These are phyloP conservation scores for Neotropicomus parvogracilis DNA, from an alignment of 1,284 basidiomycete species.

Conservation along the genomic window DNA sequence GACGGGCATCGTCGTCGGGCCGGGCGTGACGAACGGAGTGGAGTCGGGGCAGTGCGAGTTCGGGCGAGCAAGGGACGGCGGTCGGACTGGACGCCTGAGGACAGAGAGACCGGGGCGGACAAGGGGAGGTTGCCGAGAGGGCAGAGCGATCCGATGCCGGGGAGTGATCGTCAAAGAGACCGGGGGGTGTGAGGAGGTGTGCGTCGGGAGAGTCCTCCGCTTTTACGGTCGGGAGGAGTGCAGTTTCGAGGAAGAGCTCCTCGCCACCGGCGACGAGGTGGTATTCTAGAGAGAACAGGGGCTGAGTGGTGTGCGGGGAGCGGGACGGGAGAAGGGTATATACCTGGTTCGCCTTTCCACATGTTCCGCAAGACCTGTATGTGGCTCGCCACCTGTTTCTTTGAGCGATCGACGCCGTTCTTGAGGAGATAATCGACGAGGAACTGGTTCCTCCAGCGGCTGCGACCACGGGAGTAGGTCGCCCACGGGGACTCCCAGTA, in stretches of 20 bases:
- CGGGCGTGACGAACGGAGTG: conserved; percentile 23
- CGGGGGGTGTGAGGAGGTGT: conserved; percentile 35
- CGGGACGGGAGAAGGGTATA: conserved; percentile 20
- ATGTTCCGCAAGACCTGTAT: conserved; percentile 79
- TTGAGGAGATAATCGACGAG: conserved; percentile 72
- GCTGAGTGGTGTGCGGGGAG: conserved; percentile 10
- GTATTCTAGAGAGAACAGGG: conserved; percentile 44
- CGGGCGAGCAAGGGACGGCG: conserved; percentile 22
- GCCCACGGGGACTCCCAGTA: conserved; percentile 79
- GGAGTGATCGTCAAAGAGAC: conserved; percentile 32
- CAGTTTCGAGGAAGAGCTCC: conserved; percentile 56
- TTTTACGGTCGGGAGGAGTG: conserved; percentile 44
- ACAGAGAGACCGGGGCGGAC: conserved; percentile 25
- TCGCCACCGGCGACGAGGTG: conserved; percentile 71
- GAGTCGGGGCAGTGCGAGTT: conserved; percentile 26
- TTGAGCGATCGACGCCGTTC: conserved; percentile 62
- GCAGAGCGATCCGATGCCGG: conserved; percentile 33
- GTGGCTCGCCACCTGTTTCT: conserved; percentile 81
- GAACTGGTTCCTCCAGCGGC: conserved; percentile 77
- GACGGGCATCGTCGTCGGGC: conserved; percentile 30
- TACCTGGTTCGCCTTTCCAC: conserved; percentile 79
- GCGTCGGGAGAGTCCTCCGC: conserved; percentile 44
- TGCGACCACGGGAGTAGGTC: conserved; percentile 70
- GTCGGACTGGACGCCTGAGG: conserved; percentile 28
- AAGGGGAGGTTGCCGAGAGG: conserved; percentile 29